phyloP scores from a whole-genome alignment of 371 early-diverging fungal species.

The Apophysomyces variabilis region DNA sequence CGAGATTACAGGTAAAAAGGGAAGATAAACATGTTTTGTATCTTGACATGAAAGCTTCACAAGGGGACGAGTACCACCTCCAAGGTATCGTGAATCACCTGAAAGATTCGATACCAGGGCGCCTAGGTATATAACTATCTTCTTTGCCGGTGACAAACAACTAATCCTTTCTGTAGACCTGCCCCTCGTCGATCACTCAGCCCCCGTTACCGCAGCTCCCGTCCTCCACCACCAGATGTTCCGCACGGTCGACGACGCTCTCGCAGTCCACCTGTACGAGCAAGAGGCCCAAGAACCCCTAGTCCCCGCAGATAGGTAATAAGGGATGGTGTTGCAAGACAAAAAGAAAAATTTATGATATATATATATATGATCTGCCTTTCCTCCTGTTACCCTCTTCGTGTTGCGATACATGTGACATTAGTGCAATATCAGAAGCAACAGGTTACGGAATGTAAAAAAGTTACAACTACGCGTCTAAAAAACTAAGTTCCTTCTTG shows the following conservation, averaged over 20 bases:
- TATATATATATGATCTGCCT: neutral
- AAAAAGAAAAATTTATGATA: neutral
- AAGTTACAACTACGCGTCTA: too few species aligned
- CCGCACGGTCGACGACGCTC: slow-evolving; percentile 1
- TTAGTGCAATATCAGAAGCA: too few species aligned
- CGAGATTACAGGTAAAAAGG: neutral
- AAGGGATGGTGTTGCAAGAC: neutral
- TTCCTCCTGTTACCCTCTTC: neutral
- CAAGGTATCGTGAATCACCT: slow-evolving; percentile 4
- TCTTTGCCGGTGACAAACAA: neutral
- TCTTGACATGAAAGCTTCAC: neutral
- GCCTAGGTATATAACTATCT: neutral
- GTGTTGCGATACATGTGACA: too few species aligned
- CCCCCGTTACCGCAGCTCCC: neutral
- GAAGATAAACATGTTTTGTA: too few species aligned
- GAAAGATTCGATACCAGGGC: neutral
- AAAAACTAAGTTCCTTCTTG: too few species aligned
- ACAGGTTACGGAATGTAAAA: too few species aligned
- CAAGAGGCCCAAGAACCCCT: slow-evolving; percentile 8
- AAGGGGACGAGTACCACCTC: slow-evolving; percentile 7
- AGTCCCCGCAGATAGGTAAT: slow-evolving; percentile 6
- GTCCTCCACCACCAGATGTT: neutral
- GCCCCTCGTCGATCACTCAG: slow-evolving; percentile 4
- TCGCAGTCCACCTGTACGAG: slow-evolving; percentile 1
- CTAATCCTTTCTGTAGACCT: neutral